These are phyloP conservation scores for Boletus vermiculosoides DNA, from an alignment of 768 basidiomycete species.

Conservation along the genomic window DNA sequence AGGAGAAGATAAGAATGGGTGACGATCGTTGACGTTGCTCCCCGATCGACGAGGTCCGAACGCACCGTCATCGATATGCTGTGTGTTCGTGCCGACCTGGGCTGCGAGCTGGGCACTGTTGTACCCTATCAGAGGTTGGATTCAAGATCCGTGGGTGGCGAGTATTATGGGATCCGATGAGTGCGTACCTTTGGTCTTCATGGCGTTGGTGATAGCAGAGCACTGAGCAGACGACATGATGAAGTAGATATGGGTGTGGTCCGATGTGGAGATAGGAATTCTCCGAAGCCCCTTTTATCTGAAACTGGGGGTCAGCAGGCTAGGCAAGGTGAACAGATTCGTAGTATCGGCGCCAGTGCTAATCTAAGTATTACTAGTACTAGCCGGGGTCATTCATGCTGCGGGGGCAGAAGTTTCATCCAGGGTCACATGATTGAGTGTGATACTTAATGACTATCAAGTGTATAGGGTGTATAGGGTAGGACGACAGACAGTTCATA, in stretches of 20 bases:
- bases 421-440: background rate
- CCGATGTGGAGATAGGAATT: background rate
- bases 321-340: conserved; percentile 13
- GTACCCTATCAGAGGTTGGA: conserved; percentile 2
- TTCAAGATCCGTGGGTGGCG: background rate
- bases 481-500: background rate
- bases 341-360: background rate
- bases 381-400: background rate
- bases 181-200: conserved; percentile 45
- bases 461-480: background rate
- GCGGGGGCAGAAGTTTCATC: background rate
- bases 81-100: conserved; percentile 40
- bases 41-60: conserved; percentile 1
- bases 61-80: conserved; percentile 56
- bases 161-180: background rate
- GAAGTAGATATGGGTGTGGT: conserved; percentile 42
- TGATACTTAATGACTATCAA: background rate
- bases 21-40: background rate
- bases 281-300: conserved; percentile 15
- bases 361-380: background rate
- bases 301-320: conserved; percentile 8
- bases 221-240: conserved; percentile 44
- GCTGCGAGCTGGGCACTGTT: conserved; percentile 40
- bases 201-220: conserved; percentile 54
- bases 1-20: background rate